These are phyloP conservation scores for Lachnellula occidentalis DNA, from an alignment of 2,329 filamentous ascomycete genomes.

Conservation along the genomic window DNA sequence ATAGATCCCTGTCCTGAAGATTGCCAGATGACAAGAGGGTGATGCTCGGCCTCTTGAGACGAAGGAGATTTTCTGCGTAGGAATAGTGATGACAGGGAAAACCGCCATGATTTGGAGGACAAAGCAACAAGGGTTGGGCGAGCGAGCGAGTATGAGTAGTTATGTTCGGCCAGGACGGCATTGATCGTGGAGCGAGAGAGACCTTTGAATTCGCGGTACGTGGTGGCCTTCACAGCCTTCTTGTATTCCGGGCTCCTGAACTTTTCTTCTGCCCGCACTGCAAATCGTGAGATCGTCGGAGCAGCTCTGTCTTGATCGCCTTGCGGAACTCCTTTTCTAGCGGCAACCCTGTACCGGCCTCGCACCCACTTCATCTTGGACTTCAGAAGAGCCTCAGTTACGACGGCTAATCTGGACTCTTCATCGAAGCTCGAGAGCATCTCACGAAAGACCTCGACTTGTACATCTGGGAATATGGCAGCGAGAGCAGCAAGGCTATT, in stretches of 20 bases:
- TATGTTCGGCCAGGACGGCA: slow-evolving; percentile 74
- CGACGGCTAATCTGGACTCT: slow-evolving; percentile 70
- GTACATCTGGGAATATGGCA: slow-evolving; percentile 73
- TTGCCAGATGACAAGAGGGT: slow-evolving; percentile 59
- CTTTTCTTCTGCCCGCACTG: slow-evolving; percentile 54
- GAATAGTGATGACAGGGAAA: slow-evolving; percentile 66
- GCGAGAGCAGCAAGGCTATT: slow-evolving; percentile 61
- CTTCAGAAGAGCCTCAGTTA: slow-evolving; percentile 72
- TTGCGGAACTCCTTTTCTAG: slow-evolving; percentile 31
- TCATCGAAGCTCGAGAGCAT: slow-evolving; percentile 70
- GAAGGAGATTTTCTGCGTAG: slow-evolving; percentile 55
- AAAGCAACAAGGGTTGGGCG: slow-evolving; percentile 64
- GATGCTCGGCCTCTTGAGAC: slow-evolving; percentile 49
- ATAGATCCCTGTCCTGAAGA: slow-evolving; percentile 50
- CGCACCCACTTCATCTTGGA: slow-evolving; percentile 65
- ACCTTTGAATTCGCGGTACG: slow-evolving; percentile 71
- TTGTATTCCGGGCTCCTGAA: slow-evolving; percentile 66
- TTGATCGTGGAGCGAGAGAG: slow-evolving; percentile 68
- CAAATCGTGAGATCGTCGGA: slow-evolving; percentile 6
- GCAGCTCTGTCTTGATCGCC: slow-evolving; percentile 18
- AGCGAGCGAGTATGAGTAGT: slow-evolving; percentile 71
- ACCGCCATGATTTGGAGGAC: slow-evolving; percentile 71
- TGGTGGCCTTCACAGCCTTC: slow-evolving; percentile 59
- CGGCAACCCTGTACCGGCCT: slow-evolving; percentile 53
- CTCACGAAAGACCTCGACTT: slow-evolving; percentile 76